phyloP scores from a whole-genome alignment of 805 yeast species.

The Saturnispora quitensis region DNA sequence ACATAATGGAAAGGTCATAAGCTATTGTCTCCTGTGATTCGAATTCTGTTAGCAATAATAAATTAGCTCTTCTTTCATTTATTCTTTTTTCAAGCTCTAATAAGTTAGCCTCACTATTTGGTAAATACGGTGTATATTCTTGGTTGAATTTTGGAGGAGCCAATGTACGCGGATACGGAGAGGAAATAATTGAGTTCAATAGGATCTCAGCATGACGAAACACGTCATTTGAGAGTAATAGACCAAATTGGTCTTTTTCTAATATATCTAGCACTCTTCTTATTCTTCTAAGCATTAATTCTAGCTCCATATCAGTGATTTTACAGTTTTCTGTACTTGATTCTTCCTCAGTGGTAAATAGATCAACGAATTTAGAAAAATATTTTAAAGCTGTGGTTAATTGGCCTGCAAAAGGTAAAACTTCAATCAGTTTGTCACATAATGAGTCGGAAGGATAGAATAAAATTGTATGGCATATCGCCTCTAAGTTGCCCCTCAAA shows the following conservation, averaged over 20 bases:
- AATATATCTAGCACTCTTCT: constrained; percentile 7
- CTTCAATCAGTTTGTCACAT: constrained; percentile 35
- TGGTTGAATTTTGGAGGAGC: constrained; percentile 6
- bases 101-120: constrained; percentile 1
- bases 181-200: neutral
- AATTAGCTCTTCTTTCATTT: constrained; percentile 39
- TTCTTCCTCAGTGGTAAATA: constrained; percentile 4
- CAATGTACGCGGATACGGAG: neutral
- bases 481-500: constrained; percentile 53
- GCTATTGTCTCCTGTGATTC: constrained; percentile 13
- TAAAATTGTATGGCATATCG: constrained; percentile 66
- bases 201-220: constrained; percentile 21
- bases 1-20: constrained; percentile 7
- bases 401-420: constrained; percentile 50
- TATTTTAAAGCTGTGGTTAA: constrained; percentile 34
- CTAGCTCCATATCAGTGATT: constrained; percentile 10
- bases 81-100: constrained; percentile 39
- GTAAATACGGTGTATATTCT: neutral
- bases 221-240: constrained; percentile 53
- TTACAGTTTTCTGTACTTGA: neutral
- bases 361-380: constrained; percentile 27
- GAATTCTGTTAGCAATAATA: constrained; percentile 31
- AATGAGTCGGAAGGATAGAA: constrained; percentile 36
- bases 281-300: constrained; percentile 7
- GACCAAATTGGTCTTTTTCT: constrained; percentile 54